Percentiles rank a stretch among this genome's conserved stretches.
These are phyloP conservation scores for Xylaria sp. DNA, from an alignment of 2,329 filamentous ascomycete genomes.

Conservation along the genomic window DNA sequence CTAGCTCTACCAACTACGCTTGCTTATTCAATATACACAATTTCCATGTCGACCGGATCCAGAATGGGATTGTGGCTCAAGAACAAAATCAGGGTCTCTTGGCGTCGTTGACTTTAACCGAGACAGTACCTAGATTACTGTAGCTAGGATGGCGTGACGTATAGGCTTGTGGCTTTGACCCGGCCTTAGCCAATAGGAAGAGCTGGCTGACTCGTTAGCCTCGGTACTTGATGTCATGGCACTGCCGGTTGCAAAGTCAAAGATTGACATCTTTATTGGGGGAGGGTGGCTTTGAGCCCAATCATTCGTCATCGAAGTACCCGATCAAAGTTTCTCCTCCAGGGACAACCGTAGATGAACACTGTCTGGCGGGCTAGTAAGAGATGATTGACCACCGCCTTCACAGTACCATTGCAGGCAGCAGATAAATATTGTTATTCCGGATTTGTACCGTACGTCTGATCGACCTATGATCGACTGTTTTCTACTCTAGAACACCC, in stretches of 20 bases:
- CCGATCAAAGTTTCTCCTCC: constrained; percentile 8
- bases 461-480: constrained; percentile 31
- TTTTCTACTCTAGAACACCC: constrained; percentile 4
- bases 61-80: constrained; percentile 11
- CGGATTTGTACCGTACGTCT: constrained; percentile 16
- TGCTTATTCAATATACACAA: not conserved
- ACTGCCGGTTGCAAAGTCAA: constrained; percentile 23
- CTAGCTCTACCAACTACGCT: not conserved
- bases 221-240: constrained; percentile 41
- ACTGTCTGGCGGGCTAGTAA: constrained; percentile 4
- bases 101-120: constrained; percentile 8
- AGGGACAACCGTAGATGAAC: constrained; percentile 1
- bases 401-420: not conserved
- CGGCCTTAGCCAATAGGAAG: constrained; percentile 28
- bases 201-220: constrained; percentile 30
- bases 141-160: constrained; percentile 28
- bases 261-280: constrained; percentile 1
- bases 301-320: constrained; percentile 36
- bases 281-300: constrained; percentile 27
- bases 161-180: constrained; percentile 31
- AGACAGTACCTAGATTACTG: no score
- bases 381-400: constrained; percentile 2
- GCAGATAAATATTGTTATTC: constrained; percentile 22
- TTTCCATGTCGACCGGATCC: not conserved
- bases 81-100: constrained; percentile 18